phyloP scores from a whole-genome alignment of 148 eudicot genomes.

The Amaranthus hypochondriacus region DNA sequence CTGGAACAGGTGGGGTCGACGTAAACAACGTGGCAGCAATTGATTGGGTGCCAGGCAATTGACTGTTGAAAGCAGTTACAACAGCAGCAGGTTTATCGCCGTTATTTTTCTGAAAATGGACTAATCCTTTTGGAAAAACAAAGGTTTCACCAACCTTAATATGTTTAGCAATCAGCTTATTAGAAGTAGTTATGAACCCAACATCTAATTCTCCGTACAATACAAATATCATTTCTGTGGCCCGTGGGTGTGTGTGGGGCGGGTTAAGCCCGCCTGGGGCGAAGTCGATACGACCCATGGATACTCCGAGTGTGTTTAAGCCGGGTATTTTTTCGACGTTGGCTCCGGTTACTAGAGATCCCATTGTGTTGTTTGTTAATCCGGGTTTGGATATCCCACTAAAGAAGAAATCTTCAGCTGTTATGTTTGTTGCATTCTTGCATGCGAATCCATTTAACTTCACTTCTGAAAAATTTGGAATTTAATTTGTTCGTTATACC shows the following conservation, averaged over 20 bases:
- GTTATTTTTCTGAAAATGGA: constrained; percentile 33
- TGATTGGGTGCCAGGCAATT: constrained; percentile 35
- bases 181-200: constrained; percentile 32
- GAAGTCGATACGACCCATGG: constrained; percentile 43
- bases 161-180: constrained; percentile 30
- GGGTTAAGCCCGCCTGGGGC: constrained; percentile 42
- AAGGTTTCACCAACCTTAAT: constrained; percentile 27
- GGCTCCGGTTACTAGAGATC: constrained; percentile 36
- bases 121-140: constrained; percentile 29
- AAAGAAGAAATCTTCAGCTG: constrained; percentile 39
- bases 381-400: constrained; percentile 31
- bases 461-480: constrained; percentile 21
- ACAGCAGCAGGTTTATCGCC: constrained; percentile 29
- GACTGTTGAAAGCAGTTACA: constrained; percentile 33
- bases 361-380: constrained; percentile 33
- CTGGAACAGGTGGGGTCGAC: constrained; percentile 28
- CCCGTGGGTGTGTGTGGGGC: constrained; percentile 46
- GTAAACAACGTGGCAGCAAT: constrained; percentile 33
- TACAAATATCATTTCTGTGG: constrained; percentile 43
- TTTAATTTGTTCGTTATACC: no score
- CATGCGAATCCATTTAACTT: constrained; percentile 37
- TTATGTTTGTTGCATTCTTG: constrained; percentile 26
- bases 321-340: constrained; percentile 40
- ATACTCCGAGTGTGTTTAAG: constrained; percentile 39
- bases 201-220: constrained; percentile 35